phyloP scores from a whole-genome alignment of 1,139 yeast genomes.

The Suhomyces maxii region DNA sequence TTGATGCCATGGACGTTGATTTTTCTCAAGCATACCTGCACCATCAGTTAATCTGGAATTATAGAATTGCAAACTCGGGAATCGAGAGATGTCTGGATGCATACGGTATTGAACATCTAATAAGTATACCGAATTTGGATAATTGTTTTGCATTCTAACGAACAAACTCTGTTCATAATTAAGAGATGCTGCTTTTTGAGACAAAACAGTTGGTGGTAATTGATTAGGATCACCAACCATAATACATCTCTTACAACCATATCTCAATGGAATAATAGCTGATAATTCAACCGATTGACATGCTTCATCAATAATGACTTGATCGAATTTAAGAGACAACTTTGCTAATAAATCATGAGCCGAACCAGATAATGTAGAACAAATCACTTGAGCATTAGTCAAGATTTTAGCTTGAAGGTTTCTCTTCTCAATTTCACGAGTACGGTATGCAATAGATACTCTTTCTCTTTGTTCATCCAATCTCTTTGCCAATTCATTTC shows the following conservation, averaged over 20 bases:
- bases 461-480: conserved; percentile 80
- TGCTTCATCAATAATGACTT: conserved; percentile 97
- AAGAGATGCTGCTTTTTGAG: conserved; percentile 66
- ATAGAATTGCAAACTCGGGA: conserved; percentile 87
- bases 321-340: conserved; percentile 76
- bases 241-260: conserved; percentile 87
- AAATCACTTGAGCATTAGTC: conserved; percentile 80
- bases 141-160: conserved; percentile 82
- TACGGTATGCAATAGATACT: conserved; percentile 65
- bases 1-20: conserved; percentile 76
- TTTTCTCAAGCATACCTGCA: conserved; percentile 58
- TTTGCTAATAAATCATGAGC: conserved; percentile 85
- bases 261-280: conserved; percentile 87
- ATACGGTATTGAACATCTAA: conserved; percentile 96
- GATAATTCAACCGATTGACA: conserved; percentile 96
- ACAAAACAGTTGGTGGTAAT: conserved; percentile 96
- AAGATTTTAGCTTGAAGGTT: conserved; percentile 72
- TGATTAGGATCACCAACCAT: conserved; percentile 99
- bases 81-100: conserved; percentile 88
- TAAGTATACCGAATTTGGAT: conserved; percentile 63
- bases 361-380: conserved; percentile 91
- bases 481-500: conserved; percentile 69
- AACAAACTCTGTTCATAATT: conserved; percentile 90
- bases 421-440: conserved; percentile 75
- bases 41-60: conserved; percentile 74